A percentile compares a stretch with the other conserved stretches of the same genome.
These are phyloP conservation scores for Ophiocordyceps polyrhachis-furcata DNA, from an alignment of 2,329 filamentous ascomycete species.

Conservation along the genomic window DNA sequence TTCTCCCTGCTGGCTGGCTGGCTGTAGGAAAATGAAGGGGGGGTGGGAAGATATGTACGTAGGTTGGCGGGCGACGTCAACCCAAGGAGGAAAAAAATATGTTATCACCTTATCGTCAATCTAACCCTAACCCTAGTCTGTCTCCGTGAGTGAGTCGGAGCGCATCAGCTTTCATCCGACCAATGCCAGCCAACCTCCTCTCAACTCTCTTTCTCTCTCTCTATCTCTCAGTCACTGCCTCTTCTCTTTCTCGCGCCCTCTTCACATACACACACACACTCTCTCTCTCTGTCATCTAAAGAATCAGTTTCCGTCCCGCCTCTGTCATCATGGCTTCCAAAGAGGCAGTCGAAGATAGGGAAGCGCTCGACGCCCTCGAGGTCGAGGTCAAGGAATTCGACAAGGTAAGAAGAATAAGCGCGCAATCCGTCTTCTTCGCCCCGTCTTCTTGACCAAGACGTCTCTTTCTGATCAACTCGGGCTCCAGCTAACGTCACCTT, in stretches of 20 bases:
- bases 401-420: conserved; percentile 42
- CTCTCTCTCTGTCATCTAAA: too few relatives aligned
- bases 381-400: conserved; percentile 77
- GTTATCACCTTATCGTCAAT: not conserved
- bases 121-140: not conserved
- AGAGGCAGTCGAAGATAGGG: conserved; percentile 12
- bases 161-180: not conserved
- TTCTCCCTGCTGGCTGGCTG: not conserved
- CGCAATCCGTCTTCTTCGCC: not conserved
- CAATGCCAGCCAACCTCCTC: too few relatives aligned
- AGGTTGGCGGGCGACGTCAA: too few relatives aligned
- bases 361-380: conserved; percentile 65
- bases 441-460: not conserved
- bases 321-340: not conserved
- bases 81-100: not conserved
- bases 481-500: conserved; percentile 5
- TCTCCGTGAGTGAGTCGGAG: not conserved
- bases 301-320: too few relatives aligned
- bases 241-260: too few relatives aligned
- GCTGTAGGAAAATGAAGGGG: not conserved
- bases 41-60: too few relatives aligned
- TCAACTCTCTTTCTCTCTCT: too few relatives aligned
- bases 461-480: not conserved
- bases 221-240: too few relatives aligned
- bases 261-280: too few relatives aligned